Conservation (phyloP, 768 basidiomycete species). For the Crucibulum laeve region DNA sequence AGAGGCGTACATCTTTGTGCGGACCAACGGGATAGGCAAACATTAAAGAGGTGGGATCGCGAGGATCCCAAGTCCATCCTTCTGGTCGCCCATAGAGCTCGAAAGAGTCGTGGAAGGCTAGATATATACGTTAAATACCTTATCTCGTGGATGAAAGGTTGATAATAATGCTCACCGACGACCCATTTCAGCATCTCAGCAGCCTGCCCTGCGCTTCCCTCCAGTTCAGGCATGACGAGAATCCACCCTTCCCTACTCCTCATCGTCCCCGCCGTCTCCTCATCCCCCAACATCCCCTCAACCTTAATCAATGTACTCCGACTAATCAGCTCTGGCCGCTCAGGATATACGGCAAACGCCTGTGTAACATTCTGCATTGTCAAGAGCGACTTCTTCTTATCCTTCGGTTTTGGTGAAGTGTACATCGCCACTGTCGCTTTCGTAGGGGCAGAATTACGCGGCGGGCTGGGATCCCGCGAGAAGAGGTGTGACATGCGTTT, state of each 20-base stretch:
- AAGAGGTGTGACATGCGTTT: slow-evolving; percentile 73
- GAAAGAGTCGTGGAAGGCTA: slow-evolving; percentile 84
- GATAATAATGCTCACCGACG: slow-evolving; percentile 51
- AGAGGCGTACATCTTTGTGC: slow-evolving; percentile 65
- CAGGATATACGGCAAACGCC: slow-evolving; percentile 93
- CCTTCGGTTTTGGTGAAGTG: slow-evolving; percentile 61
- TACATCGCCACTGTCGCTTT: slow-evolving; percentile 54
- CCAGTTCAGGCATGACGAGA: slow-evolving; percentile 86
- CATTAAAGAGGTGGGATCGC: slow-evolving; percentile 79
- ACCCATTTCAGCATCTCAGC: slow-evolving; percentile 91
- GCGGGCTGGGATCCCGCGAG: slow-evolving; percentile 35
- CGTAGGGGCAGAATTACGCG: slow-evolving; percentile 19
- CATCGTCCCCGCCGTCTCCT: slow-evolving; percentile 64
- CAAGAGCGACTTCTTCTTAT: slow-evolving; percentile 67
- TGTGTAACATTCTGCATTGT: slow-evolving; percentile 71
- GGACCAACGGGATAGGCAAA: slow-evolving; percentile 92
- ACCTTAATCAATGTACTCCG: slow-evolving; percentile 89
- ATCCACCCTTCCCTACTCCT: slow-evolving; percentile 78
- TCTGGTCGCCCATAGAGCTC: slow-evolving; percentile 85
- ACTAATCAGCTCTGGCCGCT: slow-evolving; percentile 87
- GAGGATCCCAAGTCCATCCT: slow-evolving; percentile 86
- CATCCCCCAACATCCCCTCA: slow-evolving; percentile 79
- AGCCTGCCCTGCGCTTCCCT: slow-evolving; percentile 55
- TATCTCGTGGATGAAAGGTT: neutral
- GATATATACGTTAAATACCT: slow-evolving; percentile 7